Base-by-base conservation (phyloP, 83 land plant genomes). In the Diphasiastrum complanatum region DNA sequence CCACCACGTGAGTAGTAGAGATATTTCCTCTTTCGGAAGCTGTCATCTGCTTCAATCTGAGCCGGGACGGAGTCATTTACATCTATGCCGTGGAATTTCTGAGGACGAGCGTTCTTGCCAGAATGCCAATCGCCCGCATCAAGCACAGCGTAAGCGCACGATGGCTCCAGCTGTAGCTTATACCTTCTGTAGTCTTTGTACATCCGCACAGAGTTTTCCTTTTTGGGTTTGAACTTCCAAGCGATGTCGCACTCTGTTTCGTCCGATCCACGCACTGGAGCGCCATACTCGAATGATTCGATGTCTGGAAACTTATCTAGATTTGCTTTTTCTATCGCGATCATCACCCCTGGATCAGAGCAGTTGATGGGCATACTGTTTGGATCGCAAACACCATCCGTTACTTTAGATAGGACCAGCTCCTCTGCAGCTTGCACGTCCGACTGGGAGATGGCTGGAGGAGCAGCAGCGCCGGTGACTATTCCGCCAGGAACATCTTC, bases 171-270 rank as follows among this genome's bases (percentile, higher is more conserved):
- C 25, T 63, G 1, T 6, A 88, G 64, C 29, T 54, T 71, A 77
- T 83, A 85, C 59, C 91, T 66, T 38, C 97, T 69, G 55, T 80
- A 91, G 61, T 91, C 97, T 55, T 80, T 82, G 70, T 91, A 85
- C 58, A 88, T 70, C 0, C 82, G 47, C 16, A 82, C 80, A 22
- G 80, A 63, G 47, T 75, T 83, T 36, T 79, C 91, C 41, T 73
- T 79, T 64, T 73, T 81, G 20, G 96, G 85, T 40, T 79, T 72
- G 70, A 77, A 91, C 37, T 86, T 65, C 95, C 95, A 91, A 0
- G 97, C 95, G 72, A 88, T 69, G 46, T 91, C 96, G 40, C 97
- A 91, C 14, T 63, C 34, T 16, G 43, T 68, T 3, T 66, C 79
- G 27, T 74, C 50, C 0, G 62, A 46, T 24, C 97, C 96, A 20